Evolutionary conservation across 2,329 filamentous ascomycete species (phyloP).

Genomic region (Fusarium neocosmosporiellum): DNA sequence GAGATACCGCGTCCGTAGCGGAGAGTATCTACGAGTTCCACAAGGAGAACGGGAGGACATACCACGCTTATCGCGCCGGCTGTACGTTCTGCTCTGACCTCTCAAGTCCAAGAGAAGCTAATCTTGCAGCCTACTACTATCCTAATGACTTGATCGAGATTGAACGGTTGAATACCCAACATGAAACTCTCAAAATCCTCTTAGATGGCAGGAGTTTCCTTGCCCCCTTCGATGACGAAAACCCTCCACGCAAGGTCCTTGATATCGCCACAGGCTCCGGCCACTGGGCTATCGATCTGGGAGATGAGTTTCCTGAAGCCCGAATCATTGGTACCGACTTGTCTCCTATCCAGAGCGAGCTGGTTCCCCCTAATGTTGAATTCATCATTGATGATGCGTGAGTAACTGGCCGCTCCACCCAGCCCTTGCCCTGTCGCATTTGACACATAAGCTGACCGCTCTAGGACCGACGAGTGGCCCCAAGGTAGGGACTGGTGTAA

Average conservation of each 20-base stretch:
- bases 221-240: background rate
- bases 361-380: slow-evolving; percentile 12
- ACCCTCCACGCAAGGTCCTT: slow-evolving; percentile 5
- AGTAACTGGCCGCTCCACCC: background rate
- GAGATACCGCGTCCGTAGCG: slow-evolving; percentile 11
- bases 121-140: slow-evolving; percentile 7
- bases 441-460: background rate
- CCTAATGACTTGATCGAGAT: slow-evolving; percentile 4
- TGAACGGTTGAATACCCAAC: slow-evolving; percentile 4
- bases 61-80: slow-evolving; percentile 13
- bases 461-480: slow-evolving; percentile 11
- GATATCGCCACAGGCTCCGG: slow-evolving; percentile 12
- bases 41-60: slow-evolving; percentile 12
- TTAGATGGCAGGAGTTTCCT: slow-evolving; percentile 2
- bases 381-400: slow-evolving; percentile 13
- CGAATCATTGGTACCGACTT: slow-evolving; percentile 7
- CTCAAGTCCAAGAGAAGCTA: background rate
- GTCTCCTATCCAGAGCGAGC: slow-evolving; percentile 2
- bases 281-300: slow-evolving; percentile 7
- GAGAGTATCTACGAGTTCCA: slow-evolving; percentile 16
- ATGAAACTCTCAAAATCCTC: slow-evolving; percentile 9
- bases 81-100: background rate
- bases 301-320: slow-evolving; percentile 6
- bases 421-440: background rate
- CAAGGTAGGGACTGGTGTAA: slow-evolving; percentile 10